Conservation (phyloP, 441 rosid species). For the Adansonia gregorii region DNA sequence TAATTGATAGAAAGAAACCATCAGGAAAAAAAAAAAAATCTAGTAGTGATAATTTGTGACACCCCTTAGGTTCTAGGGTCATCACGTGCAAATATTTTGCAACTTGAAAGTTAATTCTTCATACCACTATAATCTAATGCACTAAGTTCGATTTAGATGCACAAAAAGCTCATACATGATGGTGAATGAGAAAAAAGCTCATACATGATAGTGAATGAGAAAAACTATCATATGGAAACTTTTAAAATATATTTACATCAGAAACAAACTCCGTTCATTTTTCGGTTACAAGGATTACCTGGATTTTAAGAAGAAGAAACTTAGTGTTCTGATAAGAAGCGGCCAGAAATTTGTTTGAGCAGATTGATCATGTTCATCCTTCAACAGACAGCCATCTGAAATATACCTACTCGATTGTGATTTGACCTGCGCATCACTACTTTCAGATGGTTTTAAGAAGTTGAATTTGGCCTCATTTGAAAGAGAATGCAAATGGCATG, state of each 20-base stretch:
- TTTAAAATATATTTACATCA: not conserved
- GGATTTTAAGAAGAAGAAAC: conserved; percentile 74
- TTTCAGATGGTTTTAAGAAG: conserved; percentile 60
- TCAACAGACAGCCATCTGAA: conserved; percentile 31
- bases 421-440: conserved; percentile 28
- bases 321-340: conserved; percentile 59
- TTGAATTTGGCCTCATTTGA: conserved; percentile 52
- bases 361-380: conserved; percentile 37
- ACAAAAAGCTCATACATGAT: not conserved
- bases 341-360: conserved; percentile 56
- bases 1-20: not conserved
- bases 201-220: not conserved
- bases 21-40: not conserved
- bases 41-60: not conserved
- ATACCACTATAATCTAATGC: not conserved
- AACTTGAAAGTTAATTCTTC: conserved; percentile 5
- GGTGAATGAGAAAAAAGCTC: not conserved
- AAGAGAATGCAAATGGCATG: conserved; percentile 47
- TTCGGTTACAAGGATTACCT: conserved; percentile 46
- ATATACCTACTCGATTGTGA: conserved; percentile 32
- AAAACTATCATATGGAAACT: not conserved
- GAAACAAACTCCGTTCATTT: not conserved
- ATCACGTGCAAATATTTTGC: not conserved
- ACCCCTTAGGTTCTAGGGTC: not conserved
- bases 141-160: not conserved